A percentile compares a stretch with the other conserved stretches of the same genome.
phyloP scores from a whole-genome alignment of 768 basidiomycete genomes.

The Auriscalpium vulgare region DNA sequence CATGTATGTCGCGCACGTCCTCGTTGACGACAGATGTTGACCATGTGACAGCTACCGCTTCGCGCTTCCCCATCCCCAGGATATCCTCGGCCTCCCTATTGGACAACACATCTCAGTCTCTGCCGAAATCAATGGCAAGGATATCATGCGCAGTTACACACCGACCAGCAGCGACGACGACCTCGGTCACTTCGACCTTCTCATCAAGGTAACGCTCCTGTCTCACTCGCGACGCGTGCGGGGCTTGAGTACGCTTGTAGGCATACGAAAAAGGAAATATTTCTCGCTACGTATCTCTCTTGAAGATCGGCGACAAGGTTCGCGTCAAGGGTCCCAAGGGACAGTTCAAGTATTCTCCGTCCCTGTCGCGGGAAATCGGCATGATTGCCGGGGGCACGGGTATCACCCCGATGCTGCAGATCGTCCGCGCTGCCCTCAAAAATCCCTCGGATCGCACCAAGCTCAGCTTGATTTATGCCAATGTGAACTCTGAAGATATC shows the following conservation, averaged over 20 bases:
- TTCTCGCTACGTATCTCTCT: conserved; percentile 71
- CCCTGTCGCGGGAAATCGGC: conserved; percentile 69
- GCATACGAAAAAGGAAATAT: conserved; percentile 97
- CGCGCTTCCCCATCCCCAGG: conserved; percentile 62
- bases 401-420: conserved; percentile 98
- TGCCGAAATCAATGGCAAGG: conserved; percentile 88
- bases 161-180: conserved; percentile 93
- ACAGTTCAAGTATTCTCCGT: conserved; percentile 76
- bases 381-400: conserved; percentile 99
- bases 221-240: no score
- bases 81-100: conserved; percentile 86
- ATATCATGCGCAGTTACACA: conserved; percentile 87
- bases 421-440: conserved; percentile 88
- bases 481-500: conserved; percentile 89
- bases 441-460: conserved; percentile 81
- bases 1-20: conserved; percentile 45
- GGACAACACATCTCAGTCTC: conserved; percentile 94
- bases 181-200: conserved; percentile 88
- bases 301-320: conserved; percentile 83
- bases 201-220: conserved; percentile 71
- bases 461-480: conserved; percentile 90
- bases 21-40: background rate
- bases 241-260: conserved; percentile 29
- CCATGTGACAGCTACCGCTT: conserved; percentile 74
- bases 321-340: conserved; percentile 96